Evolutionary conservation across 1,284 basidiomycete species (phyloP).

Genomic region (Rhodotorula mucilaginosa): DNA sequence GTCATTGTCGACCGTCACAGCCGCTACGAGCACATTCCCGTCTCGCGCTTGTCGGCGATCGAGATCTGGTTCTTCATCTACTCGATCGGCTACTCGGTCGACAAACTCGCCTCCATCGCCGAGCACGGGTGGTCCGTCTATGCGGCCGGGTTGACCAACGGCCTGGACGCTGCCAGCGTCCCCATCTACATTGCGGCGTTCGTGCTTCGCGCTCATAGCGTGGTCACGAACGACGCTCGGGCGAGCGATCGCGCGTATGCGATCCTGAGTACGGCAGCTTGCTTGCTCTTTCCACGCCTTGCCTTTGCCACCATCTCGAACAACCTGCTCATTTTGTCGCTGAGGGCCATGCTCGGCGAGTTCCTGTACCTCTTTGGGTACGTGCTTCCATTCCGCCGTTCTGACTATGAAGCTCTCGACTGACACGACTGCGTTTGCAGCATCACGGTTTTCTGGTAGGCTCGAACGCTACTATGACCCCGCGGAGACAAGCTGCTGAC

Average conservation of each 20-base stretch:
- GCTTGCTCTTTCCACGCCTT: conserved; percentile 48
- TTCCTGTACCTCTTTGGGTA: conserved; percentile 47
- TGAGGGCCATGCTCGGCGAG: conserved; percentile 50
- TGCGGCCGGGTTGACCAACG: conserved; percentile 47
- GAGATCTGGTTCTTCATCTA: conserved; percentile 46
- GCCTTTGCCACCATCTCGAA: conserved; percentile 50
- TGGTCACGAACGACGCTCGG: conserved; percentile 41
- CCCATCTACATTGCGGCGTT: conserved; percentile 48
- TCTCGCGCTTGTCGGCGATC: conserved; percentile 13
- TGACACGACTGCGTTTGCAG: not conserved
- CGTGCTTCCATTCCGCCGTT: conserved; percentile 28
- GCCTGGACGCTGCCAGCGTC: conserved; percentile 47
- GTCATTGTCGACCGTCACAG: conserved; percentile 46
- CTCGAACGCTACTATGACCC: too few species aligned
- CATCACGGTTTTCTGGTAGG: conserved; percentile 39
- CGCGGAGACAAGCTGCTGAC: not conserved
- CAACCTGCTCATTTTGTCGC: conserved; percentile 50
- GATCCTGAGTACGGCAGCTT: conserved; percentile 47
- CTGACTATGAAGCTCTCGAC: not conserved
- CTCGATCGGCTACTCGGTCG: conserved; percentile 45
- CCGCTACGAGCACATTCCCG: conserved; percentile 28
- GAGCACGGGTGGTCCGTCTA: conserved; percentile 46
- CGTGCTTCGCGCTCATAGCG: conserved; percentile 45
- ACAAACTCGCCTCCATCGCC: conserved; percentile 42
- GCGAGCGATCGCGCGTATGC: conserved; percentile 47